Evolutionary conservation across 2,329 filamentous ascomycete genomes (phyloP).

Genomic region (Seiridium unicorne): DNA sequence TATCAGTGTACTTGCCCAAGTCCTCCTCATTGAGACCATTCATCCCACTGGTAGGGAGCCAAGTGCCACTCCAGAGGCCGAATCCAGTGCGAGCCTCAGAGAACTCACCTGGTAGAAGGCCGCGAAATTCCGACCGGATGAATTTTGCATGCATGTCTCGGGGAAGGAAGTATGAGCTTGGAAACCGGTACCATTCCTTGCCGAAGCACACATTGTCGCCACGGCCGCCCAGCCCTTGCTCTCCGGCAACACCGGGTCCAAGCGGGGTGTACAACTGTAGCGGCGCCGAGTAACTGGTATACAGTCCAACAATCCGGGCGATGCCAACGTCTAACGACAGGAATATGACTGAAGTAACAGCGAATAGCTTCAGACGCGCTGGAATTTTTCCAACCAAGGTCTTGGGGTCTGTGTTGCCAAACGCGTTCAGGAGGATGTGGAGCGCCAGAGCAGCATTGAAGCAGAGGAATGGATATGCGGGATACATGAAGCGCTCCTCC

Average conservation of each 20-base stretch:
- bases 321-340: slow-evolving; percentile 65
- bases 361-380: slow-evolving; percentile 67
- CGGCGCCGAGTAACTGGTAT: slow-evolving; percentile 81
- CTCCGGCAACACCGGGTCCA: slow-evolving; percentile 47
- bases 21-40: slow-evolving; percentile 93
- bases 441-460: slow-evolving; percentile 84
- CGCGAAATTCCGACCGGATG: slow-evolving; percentile 84
- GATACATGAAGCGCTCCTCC: slow-evolving; percentile 98
- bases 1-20: slow-evolving; percentile 77
- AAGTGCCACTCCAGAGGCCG: slow-evolving; percentile 79
- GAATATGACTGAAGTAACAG: slow-evolving; percentile 60
- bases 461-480: slow-evolving; percentile 85
- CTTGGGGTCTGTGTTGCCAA: slow-evolving; percentile 69
- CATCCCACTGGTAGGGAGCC: slow-evolving; percentile 78
- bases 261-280: slow-evolving; percentile 69
- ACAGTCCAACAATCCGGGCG: slow-evolving; percentile 72
- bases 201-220: slow-evolving; percentile 82
- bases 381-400: slow-evolving; percentile 71
- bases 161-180: slow-evolving; percentile 88
- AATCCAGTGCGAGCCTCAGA: slow-evolving; percentile 68
- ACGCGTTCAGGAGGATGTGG: slow-evolving; percentile 73
- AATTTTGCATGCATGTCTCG: slow-evolving; percentile 84
- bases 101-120: slow-evolving; percentile 88
- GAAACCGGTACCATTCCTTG: slow-evolving; percentile 98
- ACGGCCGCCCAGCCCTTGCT: slow-evolving; percentile 48